Base-by-base conservation (phyloP, 805 yeast species). In the Candida taoyuanica region DNA sequence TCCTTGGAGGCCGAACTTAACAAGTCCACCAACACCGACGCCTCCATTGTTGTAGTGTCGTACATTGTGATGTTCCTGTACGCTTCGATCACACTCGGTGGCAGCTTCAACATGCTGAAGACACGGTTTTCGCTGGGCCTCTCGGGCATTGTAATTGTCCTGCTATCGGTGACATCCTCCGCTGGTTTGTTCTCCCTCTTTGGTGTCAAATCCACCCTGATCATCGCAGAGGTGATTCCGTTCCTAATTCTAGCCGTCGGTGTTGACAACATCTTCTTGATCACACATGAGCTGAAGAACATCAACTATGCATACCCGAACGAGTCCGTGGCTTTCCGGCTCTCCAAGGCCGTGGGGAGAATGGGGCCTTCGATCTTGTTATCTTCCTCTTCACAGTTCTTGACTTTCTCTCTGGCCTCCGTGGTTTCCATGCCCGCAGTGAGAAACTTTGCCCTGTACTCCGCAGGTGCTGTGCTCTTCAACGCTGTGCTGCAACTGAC, bases 141-240 rank as follows among this genome's bases (percentile, higher is more conserved):
- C 27, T 70, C 81, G n/a, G 98, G 98, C 1, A 85, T 91, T 17
- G 41, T 77, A 5, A 83, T 89, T 27, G 96, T 93, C 12, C 61
- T 86, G 17, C 59, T 86, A 8, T 88, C 96, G 0, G 95, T 91
- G 1, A 59, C 76, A 1, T 73, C 95, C 1, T 78, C 97, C 0
- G 85, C 88, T 0, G 98, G 98, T 0, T 49, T 87, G 5, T 84
- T 86, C 60, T 74, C 93, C 11, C 52, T 74, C 5, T 42, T 84
- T n/a, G 94, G 93, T 0, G 62, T 89, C 34, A 86, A 85, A 53
- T 85, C 95, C 0, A 91, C 98, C 0, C 66, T 91, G 30, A 89
- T 91, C 47, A 87, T 91, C 40, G 97, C 98, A 3, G 98, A 93
- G 58, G 98, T 91, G 5, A 91, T 91, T 24, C 98, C 98, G 8